These are phyloP conservation scores for Fraxinus latifolia DNA, from an alignment of 305 asterid genomes.

Conservation along the genomic window DNA sequence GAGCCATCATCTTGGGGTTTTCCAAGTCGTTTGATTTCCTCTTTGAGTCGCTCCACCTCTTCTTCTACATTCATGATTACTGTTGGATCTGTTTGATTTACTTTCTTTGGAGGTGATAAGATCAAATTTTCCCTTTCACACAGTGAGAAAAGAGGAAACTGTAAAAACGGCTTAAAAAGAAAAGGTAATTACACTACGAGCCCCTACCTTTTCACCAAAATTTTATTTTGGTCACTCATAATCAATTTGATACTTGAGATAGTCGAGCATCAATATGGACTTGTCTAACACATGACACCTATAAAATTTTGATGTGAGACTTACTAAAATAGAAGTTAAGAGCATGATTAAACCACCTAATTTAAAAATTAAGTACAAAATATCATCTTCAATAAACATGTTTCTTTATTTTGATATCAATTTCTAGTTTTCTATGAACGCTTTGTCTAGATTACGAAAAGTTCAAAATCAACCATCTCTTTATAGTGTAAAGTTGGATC, in stretches of 20 bases:
- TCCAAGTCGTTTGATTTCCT: slow-evolving; percentile 86
- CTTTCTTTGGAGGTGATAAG: not conserved
- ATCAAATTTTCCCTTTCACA: not conserved
- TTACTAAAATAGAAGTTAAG: not conserved
- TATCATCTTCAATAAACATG: not conserved
- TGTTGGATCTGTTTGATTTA: not conserved
- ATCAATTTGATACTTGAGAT: not conserved
- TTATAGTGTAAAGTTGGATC: not conserved
- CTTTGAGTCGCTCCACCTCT: slow-evolving; percentile 75
- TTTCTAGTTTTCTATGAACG: not conserved
- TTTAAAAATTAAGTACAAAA: too few species aligned
- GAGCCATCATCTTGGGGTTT: slow-evolving; percentile 81
- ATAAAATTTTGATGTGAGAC: not conserved
- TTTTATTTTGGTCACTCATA: not conserved
- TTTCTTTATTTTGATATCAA: not conserved
- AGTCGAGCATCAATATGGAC: not conserved
- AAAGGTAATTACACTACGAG: not conserved
- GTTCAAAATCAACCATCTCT: not conserved
- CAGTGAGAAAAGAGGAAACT: not conserved
- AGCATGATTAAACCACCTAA: not conserved
- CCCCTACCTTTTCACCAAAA: not conserved
- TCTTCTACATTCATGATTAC: slow-evolving; percentile 81
- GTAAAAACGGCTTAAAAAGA: not conserved
- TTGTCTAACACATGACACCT: not conserved
- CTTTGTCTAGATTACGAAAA: not conserved